Evolutionary conservation across 1,284 basidiomycete species (phyloP).

Genomic region (Pseudozyma sp.): DNA sequence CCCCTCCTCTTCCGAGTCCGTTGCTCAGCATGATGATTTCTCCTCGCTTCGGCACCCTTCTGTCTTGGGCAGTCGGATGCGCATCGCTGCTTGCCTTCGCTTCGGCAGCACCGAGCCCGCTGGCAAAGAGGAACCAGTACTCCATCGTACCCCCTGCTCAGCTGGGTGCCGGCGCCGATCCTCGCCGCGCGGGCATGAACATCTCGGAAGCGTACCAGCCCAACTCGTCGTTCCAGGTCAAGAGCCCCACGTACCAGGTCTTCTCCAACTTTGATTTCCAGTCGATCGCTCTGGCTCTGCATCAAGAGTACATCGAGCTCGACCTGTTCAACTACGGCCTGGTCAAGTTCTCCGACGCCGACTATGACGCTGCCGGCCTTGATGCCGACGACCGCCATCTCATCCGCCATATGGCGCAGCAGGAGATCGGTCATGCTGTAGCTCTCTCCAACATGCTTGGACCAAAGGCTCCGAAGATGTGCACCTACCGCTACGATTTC

Average conservation of each 20-base stretch:
- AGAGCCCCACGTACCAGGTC: constrained; percentile 43
- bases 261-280: constrained; percentile 56
- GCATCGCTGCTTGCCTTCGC: constrained; percentile 12
- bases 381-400: constrained; percentile 47
- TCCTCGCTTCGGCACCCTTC: constrained; percentile 9
- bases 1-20: background rate
- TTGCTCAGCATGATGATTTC: constrained; percentile 6
- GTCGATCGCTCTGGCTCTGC: constrained; percentile 46
- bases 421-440: constrained; percentile 56
- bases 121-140: constrained; percentile 10
- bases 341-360: constrained; percentile 51
- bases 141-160: constrained; percentile 25
- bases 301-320: constrained; percentile 61
- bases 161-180: constrained; percentile 34
- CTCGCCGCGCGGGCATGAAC: constrained; percentile 37
- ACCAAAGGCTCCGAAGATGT: constrained; percentile 44
- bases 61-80: constrained; percentile 11
- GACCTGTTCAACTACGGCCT: constrained; percentile 60
- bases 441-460: constrained; percentile 58
- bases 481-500: constrained; percentile 55
- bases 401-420: constrained; percentile 55
- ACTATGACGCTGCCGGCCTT: constrained; percentile 48
- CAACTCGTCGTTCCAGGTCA: constrained; percentile 25
- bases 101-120: constrained; percentile 22
- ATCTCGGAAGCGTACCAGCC: constrained; percentile 43